phyloP scores from a whole-genome alignment of 1,139 yeast genomes.

The Pneumocystis murina region DNA sequence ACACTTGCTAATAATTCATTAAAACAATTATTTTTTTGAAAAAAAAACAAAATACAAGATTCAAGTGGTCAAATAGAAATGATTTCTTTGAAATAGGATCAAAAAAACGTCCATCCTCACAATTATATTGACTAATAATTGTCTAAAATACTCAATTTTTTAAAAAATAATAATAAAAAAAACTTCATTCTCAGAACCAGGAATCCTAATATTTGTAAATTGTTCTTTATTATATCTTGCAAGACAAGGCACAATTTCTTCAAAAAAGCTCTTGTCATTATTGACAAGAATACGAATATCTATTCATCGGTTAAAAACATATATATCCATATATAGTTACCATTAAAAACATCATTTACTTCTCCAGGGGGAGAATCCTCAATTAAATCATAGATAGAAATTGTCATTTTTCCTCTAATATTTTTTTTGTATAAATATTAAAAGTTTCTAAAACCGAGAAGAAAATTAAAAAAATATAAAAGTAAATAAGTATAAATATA shows the following conservation, averaged over 20 bases:
- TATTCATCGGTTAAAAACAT: constrained; percentile 1
- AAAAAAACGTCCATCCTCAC: constrained; percentile 29
- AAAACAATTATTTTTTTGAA: background rate
- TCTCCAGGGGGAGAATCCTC: constrained; percentile 8
- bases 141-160: constrained; percentile 18
- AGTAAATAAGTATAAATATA: background rate
- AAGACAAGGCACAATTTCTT: constrained; percentile 25
- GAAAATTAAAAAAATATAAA: background rate
- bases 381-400: background rate
- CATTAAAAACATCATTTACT: constrained; percentile 15
- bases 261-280: constrained; percentile 21
- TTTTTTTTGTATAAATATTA: background rate
- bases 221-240: constrained; percentile 33
- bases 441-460: constrained; percentile 3
- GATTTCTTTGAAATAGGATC: constrained; percentile 34
- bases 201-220: constrained; percentile 29
- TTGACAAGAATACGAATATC: constrained; percentile 26
- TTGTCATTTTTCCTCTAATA: background rate
- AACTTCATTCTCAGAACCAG: constrained; percentile 20
- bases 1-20: constrained; percentile 11
- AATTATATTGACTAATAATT: constrained; percentile 35
- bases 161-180: constrained; percentile 5
- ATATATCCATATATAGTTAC: background rate
- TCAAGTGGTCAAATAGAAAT: constrained; percentile 49
- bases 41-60: constrained; percentile 16